phyloP scores from a whole-genome alignment of 139 green algal species.

The Tetratostichococcus sp. region DNA sequence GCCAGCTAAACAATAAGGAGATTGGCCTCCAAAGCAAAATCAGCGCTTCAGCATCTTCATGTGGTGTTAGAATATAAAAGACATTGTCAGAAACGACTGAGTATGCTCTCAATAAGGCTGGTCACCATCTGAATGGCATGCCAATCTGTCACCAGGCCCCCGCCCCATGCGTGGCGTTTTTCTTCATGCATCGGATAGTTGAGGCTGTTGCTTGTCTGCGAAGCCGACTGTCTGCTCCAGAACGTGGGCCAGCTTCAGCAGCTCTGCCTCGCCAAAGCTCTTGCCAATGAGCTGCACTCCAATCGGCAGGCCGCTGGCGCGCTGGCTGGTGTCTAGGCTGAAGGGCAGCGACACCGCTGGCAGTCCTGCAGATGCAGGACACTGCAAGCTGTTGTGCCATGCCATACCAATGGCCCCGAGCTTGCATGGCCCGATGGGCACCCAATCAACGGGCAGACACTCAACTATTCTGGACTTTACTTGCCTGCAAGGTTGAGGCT shows the following conservation, averaged over 20 bases:
- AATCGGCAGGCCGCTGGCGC: constrained; percentile 52
- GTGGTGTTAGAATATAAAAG: too few species aligned
- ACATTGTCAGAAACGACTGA: too few species aligned
- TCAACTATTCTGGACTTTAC: background rate
- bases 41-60: too few species aligned
- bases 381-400: background rate
- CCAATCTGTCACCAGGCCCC: too few species aligned
- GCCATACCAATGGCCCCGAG: too few species aligned
- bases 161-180: too few species aligned
- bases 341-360: constrained; percentile 76
- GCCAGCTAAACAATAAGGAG: too few species aligned
- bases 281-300: constrained; percentile 77
- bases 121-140: too few species aligned
- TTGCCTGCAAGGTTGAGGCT: constrained; percentile 83
- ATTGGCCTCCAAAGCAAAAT: too few species aligned
- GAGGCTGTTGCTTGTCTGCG: background rate
- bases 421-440: too few species aligned
- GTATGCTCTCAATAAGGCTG: too few species aligned
- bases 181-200: too few species aligned
- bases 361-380: constrained; percentile 75
- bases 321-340: constrained; percentile 38
- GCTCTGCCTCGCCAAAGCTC: constrained; percentile 63
- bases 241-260: constrained; percentile 62
- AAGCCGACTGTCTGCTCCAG: constrained; percentile 65
- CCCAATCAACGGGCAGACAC: background rate